Base-by-base conservation (phyloP, 192 early-diverging fungal species). In the Gamsiella multidivaricata region DNA sequence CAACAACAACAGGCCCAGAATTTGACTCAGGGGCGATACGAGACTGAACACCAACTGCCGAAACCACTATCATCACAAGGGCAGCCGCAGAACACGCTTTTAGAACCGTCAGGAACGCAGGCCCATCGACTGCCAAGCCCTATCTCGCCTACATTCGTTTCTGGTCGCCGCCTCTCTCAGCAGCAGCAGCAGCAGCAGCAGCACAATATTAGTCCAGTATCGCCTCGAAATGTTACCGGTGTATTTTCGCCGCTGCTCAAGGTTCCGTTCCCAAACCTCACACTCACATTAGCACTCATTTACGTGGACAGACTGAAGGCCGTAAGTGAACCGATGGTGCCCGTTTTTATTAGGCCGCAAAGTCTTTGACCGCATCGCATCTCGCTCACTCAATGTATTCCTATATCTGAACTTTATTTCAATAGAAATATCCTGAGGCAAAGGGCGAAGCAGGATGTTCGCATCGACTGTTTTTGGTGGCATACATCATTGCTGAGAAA, bases 401-500 rank as follows among this genome's bases (percentile, higher is more conserved):
- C 14, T 51, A 25, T 17, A 25, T 22, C 23, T 10, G 43, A 3
- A 32, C 20, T 49, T 42, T 61, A 39, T 33, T 43, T 37, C 46
- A 62, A 22, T 78, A 83, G 82, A 83, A 80, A 73, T 82, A 84
- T 47, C 61, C 69, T 14, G 79, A 72, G 18, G 76, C 78, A 6
- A 81, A 80, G 41, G 82, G 85, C 2, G 80, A 83, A 28, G 50
- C 69, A 14, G 85, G 85, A 26, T 84, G 80, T 58, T 82, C 81
- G 15, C 82, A 80, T 9, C 68, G 85, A 0, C 56, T 86, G 12
- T 84, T 86, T 22, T 62, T 86, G 23, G 83, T 83, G 4, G 85
- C 85, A 2, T 86, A 84, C 46, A 83, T 83, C 57, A 78, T 86
- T 52, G 83, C 82, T 7, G 72, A 82, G 18, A 86, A 86, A n/a